phyloP scores from a whole-genome alignment of 495 filamentous ascomycete genomes.

The Xylaria nigripes region DNA sequence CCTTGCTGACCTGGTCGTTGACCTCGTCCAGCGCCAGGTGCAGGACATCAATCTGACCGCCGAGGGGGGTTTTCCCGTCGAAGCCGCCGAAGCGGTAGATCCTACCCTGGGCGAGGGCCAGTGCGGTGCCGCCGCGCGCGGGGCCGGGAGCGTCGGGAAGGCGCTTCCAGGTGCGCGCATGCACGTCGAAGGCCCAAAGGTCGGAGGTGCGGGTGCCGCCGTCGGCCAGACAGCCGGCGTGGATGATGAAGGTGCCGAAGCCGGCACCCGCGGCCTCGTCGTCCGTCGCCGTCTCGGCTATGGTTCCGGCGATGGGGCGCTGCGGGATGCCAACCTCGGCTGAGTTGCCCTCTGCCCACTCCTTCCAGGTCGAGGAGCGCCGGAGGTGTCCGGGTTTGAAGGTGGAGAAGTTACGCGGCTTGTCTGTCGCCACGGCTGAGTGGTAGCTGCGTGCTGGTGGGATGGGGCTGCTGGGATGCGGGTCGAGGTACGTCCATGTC shows the following conservation, averaged over 20 bases:
- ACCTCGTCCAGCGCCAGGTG: constrained; percentile 40
- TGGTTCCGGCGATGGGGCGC: constrained; percentile 37
- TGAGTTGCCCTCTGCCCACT: constrained; percentile 37
- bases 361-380: constrained; percentile 28
- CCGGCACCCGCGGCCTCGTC: constrained; percentile 41
- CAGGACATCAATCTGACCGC: constrained; percentile 55
- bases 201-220: constrained; percentile 44
- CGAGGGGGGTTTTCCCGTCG: constrained; percentile 53
- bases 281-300: constrained; percentile 39
- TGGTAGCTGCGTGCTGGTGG: constrained; percentile 41
- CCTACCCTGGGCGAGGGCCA: constrained; percentile 47
- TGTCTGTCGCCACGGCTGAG: constrained; percentile 39
- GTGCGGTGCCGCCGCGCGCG: constrained; percentile 52
- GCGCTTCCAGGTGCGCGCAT: constrained; percentile 50
- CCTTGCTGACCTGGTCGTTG: constrained; percentile 39
- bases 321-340: constrained; percentile 37
- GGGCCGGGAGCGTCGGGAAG: constrained; percentile 53
- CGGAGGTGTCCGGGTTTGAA: constrained; percentile 16
- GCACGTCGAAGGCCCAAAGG: constrained; percentile 64
- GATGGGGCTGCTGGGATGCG: constrained; percentile 29
- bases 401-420: constrained; percentile 32
- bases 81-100: constrained; percentile 70
- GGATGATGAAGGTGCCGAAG: constrained; percentile 56
- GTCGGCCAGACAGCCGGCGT: constrained; percentile 58
- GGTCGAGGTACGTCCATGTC: constrained; percentile 51